Conservation (phyloP, 805 yeast species). For the Saccharomycodes ludwigii region DNA sequence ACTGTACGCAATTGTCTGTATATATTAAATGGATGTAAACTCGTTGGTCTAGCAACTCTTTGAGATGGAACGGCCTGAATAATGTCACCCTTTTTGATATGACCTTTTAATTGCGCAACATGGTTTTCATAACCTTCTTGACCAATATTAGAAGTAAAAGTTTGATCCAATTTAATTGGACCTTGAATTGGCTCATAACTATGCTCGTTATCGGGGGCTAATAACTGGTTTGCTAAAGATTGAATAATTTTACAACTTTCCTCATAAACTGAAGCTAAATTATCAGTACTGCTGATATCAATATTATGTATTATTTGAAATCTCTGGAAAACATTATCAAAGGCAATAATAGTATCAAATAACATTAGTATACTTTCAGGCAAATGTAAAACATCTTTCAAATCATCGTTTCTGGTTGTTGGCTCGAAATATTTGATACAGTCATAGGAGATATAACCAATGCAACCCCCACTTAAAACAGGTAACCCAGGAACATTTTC, state of each 20-base stretch:
- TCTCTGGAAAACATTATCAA: constrained; percentile 88
- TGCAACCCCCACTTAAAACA: constrained; percentile 84
- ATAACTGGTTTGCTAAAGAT: constrained; percentile 33
- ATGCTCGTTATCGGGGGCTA: constrained; percentile 14
- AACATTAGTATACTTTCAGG: constrained; percentile 93
- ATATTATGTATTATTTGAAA: constrained; percentile 83
- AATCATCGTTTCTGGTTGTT: constrained; percentile 51
- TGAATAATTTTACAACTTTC: constrained; percentile 47
- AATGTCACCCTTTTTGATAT: constrained; percentile 83
- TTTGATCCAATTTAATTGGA: constrained; percentile 52
- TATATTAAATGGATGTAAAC: constrained; percentile 90
- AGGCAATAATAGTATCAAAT: constrained; percentile 80
- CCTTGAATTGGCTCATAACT: constrained; percentile 49
- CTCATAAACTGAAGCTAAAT: constrained; percentile 28
- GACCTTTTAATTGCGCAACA: constrained; percentile 62
- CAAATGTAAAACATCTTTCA: constrained; percentile 67
- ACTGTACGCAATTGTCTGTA: constrained; percentile 91
- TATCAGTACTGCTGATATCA: constrained; percentile 27
- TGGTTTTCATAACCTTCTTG: constrained; percentile 84
- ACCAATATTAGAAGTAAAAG: constrained; percentile 81
- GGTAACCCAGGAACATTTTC: constrained; percentile 69
- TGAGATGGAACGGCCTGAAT: constrained; percentile 98
- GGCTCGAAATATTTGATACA: constrained; percentile 97
- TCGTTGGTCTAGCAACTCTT: constrained; percentile 89
- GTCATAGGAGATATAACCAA: constrained; percentile 92